A percentile compares a stretch with the other conserved stretches of the same genome.
phyloP scores from a whole-genome alignment of 2,329 filamentous ascomycete genomes.

The Botryotinia convoluta region DNA sequence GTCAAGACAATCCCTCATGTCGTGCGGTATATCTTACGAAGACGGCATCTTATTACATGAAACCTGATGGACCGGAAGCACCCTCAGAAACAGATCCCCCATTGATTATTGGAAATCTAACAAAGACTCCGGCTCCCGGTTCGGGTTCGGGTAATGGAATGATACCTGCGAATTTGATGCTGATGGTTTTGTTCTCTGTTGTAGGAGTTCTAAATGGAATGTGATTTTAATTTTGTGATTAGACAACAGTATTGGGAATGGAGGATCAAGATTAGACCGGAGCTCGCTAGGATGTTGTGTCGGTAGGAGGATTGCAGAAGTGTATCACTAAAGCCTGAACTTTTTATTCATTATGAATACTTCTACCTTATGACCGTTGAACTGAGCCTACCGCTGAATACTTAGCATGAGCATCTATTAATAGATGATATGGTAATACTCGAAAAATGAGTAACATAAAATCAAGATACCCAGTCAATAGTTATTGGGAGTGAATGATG shows the following conservation, averaged over 20 bases:
- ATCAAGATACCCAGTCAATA: rapidly evolving
- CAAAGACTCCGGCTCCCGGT: too few species aligned
- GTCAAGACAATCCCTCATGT: too few species aligned
- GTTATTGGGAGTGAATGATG: neutral
- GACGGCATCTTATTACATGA: neutral
- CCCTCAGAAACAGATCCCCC: too few species aligned
- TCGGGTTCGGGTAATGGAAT: neutral
- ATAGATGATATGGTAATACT: rapidly evolving
- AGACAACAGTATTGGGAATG: neutral
- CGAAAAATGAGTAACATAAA: neutral
- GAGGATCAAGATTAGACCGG: neutral
- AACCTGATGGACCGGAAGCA: neutral
- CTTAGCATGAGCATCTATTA: neutral
- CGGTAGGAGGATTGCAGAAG: neutral
- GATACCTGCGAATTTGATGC: neutral
- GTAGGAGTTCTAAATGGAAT: neutral
- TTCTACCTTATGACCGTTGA: neutral
- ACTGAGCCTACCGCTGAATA: neutral
- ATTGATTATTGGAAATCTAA: too few species aligned
- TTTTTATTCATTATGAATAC: neutral
- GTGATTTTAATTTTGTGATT: neutral
- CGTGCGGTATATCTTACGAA: neutral
- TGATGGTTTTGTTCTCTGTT: neutral
- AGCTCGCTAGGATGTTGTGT: neutral
- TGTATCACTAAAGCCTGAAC: neutral